phyloP scores from a whole-genome alignment of 306 rosid genomes.

The Lathyrus aphaca region DNA sequence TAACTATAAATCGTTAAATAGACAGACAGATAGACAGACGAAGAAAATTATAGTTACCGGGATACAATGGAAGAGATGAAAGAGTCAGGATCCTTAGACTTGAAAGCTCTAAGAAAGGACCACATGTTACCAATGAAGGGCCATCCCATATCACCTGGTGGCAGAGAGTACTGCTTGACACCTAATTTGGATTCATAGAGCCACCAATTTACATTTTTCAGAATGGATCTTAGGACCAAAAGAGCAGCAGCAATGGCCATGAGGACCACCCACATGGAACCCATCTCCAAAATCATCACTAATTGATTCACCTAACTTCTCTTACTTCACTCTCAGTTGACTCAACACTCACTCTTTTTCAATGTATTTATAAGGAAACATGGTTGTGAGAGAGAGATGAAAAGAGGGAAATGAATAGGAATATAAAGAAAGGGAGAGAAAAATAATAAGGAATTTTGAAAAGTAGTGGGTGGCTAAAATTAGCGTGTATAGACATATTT shows the following conservation, averaged over 20 bases:
- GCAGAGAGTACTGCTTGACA: slow-evolving; percentile 56
- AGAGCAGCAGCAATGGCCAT: slow-evolving; percentile 29
- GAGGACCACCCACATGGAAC: slow-evolving; percentile 34
- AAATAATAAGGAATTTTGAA: slow-evolving; percentile 16
- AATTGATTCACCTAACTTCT: not conserved
- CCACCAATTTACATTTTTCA: slow-evolving; percentile 64
- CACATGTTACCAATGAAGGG: slow-evolving; percentile 97
- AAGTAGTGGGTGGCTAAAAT: slow-evolving; percentile 38
- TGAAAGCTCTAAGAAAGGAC: slow-evolving; percentile 91
- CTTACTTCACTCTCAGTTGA: not conserved
- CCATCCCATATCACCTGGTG: slow-evolving; percentile 92
- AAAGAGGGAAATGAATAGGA: not conserved
- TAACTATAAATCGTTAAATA: not conserved
- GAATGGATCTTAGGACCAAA: slow-evolving; percentile 39
- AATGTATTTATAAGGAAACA: slow-evolving; percentile 38
- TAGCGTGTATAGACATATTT: slow-evolving; percentile 30
- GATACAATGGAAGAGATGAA: slow-evolving; percentile 65
- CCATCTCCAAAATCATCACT: slow-evolving; percentile 31
- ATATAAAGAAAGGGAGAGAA: not conserved
- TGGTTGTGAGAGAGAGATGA: not conserved
- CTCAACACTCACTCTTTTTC: slow-evolving; percentile 11
- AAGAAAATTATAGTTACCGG: slow-evolving; percentile 43
- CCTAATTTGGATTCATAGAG: slow-evolving; percentile 66
- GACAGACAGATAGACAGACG: not conserved
- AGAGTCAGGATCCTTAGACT: slow-evolving; percentile 75